These are phyloP conservation scores for Ascochyta pisi DNA, from an alignment of 2,329 filamentous ascomycete genomes.

Conservation along the genomic window DNA sequence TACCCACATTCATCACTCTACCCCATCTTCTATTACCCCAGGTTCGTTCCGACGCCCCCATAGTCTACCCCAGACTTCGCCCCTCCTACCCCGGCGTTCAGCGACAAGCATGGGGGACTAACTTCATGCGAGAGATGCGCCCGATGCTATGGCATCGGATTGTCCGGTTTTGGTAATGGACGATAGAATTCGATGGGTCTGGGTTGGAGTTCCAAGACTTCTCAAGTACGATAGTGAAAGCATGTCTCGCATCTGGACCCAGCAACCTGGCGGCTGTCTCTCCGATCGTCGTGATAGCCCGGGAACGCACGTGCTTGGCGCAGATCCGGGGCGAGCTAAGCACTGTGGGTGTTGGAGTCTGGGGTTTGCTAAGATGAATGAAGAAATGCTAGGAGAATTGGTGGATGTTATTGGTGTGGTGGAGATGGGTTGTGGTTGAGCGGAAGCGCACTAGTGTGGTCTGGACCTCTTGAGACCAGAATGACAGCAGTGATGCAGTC, in stretches of 20 bases:
- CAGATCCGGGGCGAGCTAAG: constrained; percentile 8
- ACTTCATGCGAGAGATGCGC: not conserved
- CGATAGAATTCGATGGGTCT: constrained; percentile 8
- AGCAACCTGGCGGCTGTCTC: constrained; percentile 9
- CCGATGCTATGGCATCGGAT: constrained; percentile 19
- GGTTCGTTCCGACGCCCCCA: constrained; percentile 13
- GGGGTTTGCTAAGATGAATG: not conserved
- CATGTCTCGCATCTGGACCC: constrained; percentile 9
- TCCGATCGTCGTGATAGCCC: constrained; percentile 15
- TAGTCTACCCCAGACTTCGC: constrained; percentile 15
- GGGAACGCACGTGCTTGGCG: constrained; percentile 14
- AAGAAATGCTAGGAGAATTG: not conserved
- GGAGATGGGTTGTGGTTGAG: constrained; percentile 1
- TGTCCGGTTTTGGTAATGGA: constrained; percentile 5
- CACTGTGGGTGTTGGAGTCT: not conserved
- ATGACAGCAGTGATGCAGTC: not conserved
- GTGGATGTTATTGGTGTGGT: not conserved
- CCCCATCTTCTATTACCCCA: constrained; percentile 10
- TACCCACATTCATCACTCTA: constrained; percentile 5
- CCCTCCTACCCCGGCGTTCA: constrained; percentile 1
- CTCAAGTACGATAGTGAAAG: constrained; percentile 4
- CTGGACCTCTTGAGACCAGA: constrained; percentile 10
- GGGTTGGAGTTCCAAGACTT: constrained; percentile 9
- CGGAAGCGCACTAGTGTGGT: constrained; percentile 8
- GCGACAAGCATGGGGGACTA: constrained; percentile 5